Evolutionary conservation across 1,139 yeast genomes (phyloP).

Genomic region (Magnusiomyces magnusii): DNA sequence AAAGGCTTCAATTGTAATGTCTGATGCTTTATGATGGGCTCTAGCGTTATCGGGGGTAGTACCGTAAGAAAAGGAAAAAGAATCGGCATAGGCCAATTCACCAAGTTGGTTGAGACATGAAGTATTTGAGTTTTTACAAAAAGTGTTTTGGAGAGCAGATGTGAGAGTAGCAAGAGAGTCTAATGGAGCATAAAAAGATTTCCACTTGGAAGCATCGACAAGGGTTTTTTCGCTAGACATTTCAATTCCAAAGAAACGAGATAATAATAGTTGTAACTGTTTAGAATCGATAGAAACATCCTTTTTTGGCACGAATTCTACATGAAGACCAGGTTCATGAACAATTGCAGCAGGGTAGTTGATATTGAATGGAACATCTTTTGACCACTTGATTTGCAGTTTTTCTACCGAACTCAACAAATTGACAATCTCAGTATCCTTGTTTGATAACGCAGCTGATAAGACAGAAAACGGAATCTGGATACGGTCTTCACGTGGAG

Average conservation of each 20-base stretch:
- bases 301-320: conserved; percentile 18
- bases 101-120: conserved; percentile 5
- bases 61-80: conserved; percentile 24
- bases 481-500: conserved; percentile 24
- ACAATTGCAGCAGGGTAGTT: conserved; percentile 27
- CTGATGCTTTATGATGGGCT: conserved; percentile 20
- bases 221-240: background rate
- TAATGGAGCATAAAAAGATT: conserved; percentile 19
- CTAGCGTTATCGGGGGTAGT: conserved; percentile 22
- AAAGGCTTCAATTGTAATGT: conserved; percentile 25
- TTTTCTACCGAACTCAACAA: conserved; percentile 9
- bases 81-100: conserved; percentile 20
- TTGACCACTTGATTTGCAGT: conserved; percentile 25
- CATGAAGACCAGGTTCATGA: conserved; percentile 27
- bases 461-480: conserved; percentile 20
- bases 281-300: conserved; percentile 4
- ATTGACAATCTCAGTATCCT: conserved; percentile 7
- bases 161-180: conserved; percentile 6
- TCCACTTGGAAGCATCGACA: conserved; percentile 25
- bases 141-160: background rate
- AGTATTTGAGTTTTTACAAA: conserved; percentile 1
- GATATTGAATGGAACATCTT: conserved; percentile 15
- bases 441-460: background rate
- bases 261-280: conserved; percentile 1
- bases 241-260: conserved; percentile 9